Conservation (phyloP, 2,329 filamentous ascomycete species). For the Chalaropsis thielavioides region DNA sequence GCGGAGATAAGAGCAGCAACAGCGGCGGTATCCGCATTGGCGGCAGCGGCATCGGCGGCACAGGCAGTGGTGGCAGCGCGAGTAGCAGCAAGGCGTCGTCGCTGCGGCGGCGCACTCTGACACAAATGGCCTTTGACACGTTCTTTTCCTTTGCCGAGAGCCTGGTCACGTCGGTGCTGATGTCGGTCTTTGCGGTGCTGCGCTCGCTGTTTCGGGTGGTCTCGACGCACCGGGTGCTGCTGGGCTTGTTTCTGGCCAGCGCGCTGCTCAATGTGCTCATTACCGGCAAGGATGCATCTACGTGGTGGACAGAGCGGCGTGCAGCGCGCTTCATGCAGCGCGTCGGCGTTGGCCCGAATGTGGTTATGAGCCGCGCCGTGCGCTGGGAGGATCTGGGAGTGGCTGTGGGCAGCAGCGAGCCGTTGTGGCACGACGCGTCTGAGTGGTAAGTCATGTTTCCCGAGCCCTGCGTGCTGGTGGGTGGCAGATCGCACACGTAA, state of each 20-base stretch:
- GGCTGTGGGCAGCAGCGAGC: conserved; percentile 29
- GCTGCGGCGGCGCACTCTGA: conserved; percentile 47
- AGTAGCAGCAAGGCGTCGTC: conserved; percentile 38
- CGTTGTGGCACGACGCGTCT: conserved; percentile 6
- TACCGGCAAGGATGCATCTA: conserved; percentile 54
- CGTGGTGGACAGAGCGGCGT: conserved; percentile 76
- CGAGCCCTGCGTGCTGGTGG: too few relatives aligned
- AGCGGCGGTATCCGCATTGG: neutral
- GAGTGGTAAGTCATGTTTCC: conserved; percentile 10
- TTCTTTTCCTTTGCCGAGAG: conserved; percentile 60
- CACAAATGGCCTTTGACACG: conserved; percentile 58
- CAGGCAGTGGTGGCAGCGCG: conserved; percentile 21
- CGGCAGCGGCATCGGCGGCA: neutral
- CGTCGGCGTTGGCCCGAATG: conserved; percentile 65
- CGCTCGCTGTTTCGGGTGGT: conserved; percentile 52
- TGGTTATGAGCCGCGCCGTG: conserved; percentile 70
- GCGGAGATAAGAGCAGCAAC: neutral
- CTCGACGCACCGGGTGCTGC: conserved; percentile 59
- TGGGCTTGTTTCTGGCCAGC: conserved; percentile 62
- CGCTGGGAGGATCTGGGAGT: conserved; percentile 71
- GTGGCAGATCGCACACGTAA: too few relatives aligned
- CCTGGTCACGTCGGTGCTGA: conserved; percentile 58
- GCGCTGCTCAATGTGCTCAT: conserved; percentile 59
- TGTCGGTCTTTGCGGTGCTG: conserved; percentile 56
- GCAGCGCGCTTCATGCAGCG: conserved; percentile 68